Evolutionary conservation across 169 alveolate genomes (phyloP), one percentile per base, ranked within the genome.

Genomic region (Plasmodium gonderi): DNA sequence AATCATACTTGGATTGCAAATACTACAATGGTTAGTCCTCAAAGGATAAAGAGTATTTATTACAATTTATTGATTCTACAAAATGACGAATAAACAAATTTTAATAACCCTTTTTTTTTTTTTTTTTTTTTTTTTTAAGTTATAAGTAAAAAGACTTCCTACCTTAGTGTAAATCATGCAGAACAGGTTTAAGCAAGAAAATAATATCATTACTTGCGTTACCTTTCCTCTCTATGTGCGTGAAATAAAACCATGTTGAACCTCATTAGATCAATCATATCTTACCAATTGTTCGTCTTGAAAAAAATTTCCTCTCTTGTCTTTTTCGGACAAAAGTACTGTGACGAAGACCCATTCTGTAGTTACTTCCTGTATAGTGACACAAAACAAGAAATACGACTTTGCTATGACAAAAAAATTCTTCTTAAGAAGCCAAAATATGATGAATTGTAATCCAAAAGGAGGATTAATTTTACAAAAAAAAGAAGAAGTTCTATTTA

Each of bases 281-380:
- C 33, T 17, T 4, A 31, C 29, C 17, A 14, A 31, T 9, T 14
- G 47, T 11, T 38, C 33, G 23, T 33, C 23, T 69, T 31, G 20
- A 31, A 33, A 69, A 20, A 29, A 23, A 31, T 14, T 29, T 33
- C 29, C 17, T 11, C 49, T 14, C 49, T 42, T 4, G 11, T 17
- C 42, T 4, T n/a, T 23, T 3, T 40, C 11, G 42, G 45, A 9
- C 9, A 51, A 76, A 51, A 76, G 89, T 75, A 87, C 23, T 87
- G 93, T 40, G 87, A 87, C 17, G 93, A 87, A 87, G 93, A 87
- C 69, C 79, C 85, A 2, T 87, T 87, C 51, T 87, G 93, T 65
- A 74, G 68, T 26, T 87, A 87, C 38, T 87, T 87, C 51, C 51
- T 87, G n/a, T 75, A 33, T 44, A 87, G 33, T 54, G 36, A 17